phyloP scores from a whole-genome alignment of 2,329 filamentous ascomycete genomes.

The Aspergillaceae sp. region DNA sequence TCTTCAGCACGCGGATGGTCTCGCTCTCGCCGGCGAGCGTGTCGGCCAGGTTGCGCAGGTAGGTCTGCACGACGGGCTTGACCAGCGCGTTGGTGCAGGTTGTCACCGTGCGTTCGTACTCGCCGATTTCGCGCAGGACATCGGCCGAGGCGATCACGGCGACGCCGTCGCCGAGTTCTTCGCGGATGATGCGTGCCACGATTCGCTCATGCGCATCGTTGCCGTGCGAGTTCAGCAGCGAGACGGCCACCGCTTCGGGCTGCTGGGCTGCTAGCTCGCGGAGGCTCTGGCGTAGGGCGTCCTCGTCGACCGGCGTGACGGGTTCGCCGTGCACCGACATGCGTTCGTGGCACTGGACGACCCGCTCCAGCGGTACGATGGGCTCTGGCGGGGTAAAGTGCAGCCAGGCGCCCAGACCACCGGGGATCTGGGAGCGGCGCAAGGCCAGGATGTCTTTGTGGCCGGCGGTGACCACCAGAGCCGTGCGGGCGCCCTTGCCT shows the following conservation, averaged over 20 bases:
- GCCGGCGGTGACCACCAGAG: conserved; percentile 40
- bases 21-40: conserved; percentile 35
- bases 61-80: conserved; percentile 41
- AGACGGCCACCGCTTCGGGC: conserved; percentile 41
- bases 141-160: conserved; percentile 41
- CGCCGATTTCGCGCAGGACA: conserved; percentile 41
- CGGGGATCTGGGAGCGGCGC: conserved; percentile 44
- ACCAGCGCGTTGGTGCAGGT: conserved; percentile 42
- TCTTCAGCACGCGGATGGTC: conserved; percentile 43
- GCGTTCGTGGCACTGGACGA: conserved; percentile 39
- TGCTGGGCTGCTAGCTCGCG: conserved; percentile 34
- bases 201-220: conserved; percentile 37
- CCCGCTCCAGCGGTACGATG: conserved; percentile 41
- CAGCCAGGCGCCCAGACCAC: conserved; percentile 44
- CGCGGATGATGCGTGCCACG: conserved; percentile 31
- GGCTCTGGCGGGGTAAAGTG: conserved; percentile 41
- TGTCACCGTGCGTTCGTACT: conserved; percentile 44
- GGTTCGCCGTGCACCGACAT: conserved; percentile 37
- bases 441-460: conserved; percentile 43
- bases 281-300: conserved; percentile 30
- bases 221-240: conserved; percentile 41
- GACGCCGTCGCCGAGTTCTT: conserved; percentile 37
- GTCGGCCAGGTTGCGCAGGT: conserved; percentile 35
- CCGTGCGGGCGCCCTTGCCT: conserved; percentile 42
- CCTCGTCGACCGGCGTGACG: conserved; percentile 33